Conservation (phyloP, 2,329 filamentous ascomycete species). For the Pseudocercospora pini-densiflorae region DNA sequence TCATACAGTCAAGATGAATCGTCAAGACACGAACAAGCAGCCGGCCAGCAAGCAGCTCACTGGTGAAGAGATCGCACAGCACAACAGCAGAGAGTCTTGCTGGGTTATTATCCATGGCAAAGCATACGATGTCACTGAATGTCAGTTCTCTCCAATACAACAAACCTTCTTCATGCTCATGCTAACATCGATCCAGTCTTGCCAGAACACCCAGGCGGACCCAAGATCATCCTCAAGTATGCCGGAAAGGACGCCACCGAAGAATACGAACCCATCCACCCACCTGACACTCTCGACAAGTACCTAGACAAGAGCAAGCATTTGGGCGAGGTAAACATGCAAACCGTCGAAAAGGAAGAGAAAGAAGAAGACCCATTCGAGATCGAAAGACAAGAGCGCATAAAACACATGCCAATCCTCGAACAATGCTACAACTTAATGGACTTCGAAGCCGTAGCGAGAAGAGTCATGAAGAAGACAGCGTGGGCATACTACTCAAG, state of each 20-base stretch:
- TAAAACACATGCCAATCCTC: constrained; percentile 75
- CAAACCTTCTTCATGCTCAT: constrained; percentile 44
- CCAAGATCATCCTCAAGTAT: constrained; percentile 95
- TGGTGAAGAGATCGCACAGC: constrained; percentile 65
- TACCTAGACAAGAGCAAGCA: constrained; percentile 86
- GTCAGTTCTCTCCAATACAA: constrained; percentile 13
- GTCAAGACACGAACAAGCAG: constrained; percentile 43
- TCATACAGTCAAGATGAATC: constrained; percentile 46
- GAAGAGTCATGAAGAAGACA: constrained; percentile 89
- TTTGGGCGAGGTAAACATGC: constrained; percentile 87
- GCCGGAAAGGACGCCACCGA: constrained; percentile 93
- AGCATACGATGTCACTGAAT: constrained; percentile 67
- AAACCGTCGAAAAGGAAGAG: constrained; percentile 70
- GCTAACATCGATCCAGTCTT: constrained; percentile 26
- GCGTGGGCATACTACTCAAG: constrained; percentile 99
- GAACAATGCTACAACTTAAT: constrained; percentile 91
- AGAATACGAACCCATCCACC: constrained; percentile 87
- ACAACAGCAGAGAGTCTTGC: constrained; percentile 81
- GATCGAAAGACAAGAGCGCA: constrained; percentile 68
- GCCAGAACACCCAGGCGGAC: constrained; percentile 77
- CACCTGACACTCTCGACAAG: constrained; percentile 81
- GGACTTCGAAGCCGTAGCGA: constrained; percentile 94
- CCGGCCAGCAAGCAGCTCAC: constrained; percentile 48
- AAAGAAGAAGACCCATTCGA: constrained; percentile 73
- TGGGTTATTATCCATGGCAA: constrained; percentile 91